Evolutionary conservation across 306 rosid genomes (phyloP).

Genomic region (Pterocarpus santalinus): DNA sequence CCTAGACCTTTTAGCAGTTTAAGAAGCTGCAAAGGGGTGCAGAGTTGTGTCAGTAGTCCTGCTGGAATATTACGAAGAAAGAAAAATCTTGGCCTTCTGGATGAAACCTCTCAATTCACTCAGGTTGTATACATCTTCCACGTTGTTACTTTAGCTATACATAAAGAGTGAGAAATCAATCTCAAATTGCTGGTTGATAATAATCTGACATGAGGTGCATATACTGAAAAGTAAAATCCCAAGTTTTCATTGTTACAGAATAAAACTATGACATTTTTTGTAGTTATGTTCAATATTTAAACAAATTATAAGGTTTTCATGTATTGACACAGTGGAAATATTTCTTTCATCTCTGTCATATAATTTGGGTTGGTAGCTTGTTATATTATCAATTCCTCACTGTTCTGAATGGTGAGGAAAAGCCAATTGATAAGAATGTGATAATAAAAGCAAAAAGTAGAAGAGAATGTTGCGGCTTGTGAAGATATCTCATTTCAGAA

Average conservation of each 20-base stretch:
- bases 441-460: too few relatives aligned
- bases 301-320: background rate
- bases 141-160: constrained; percentile 5
- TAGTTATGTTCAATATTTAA: too few relatives aligned
- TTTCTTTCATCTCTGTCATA: background rate
- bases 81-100: constrained; percentile 82
- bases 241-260: background rate
- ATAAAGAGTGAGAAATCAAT: background rate
- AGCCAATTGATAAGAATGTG: too few relatives aligned
- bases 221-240: background rate
- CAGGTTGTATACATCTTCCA: constrained; percentile 65
- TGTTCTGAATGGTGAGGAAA: too few relatives aligned
- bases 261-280: background rate
- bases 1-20: constrained; percentile 59
- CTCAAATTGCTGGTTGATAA: background rate
- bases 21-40: constrained; percentile 73
- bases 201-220: background rate
- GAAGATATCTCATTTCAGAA: too few relatives aligned
- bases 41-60: constrained; percentile 87
- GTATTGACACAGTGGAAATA: background rate
- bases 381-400: background rate
- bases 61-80: constrained; percentile 82
- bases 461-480: too few relatives aligned
- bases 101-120: constrained; percentile 63
- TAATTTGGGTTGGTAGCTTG: background rate